Evolutionary conservation across 2,329 filamentous ascomycete species (phyloP).

Genomic region (Myrmaecium sp.): DNA sequence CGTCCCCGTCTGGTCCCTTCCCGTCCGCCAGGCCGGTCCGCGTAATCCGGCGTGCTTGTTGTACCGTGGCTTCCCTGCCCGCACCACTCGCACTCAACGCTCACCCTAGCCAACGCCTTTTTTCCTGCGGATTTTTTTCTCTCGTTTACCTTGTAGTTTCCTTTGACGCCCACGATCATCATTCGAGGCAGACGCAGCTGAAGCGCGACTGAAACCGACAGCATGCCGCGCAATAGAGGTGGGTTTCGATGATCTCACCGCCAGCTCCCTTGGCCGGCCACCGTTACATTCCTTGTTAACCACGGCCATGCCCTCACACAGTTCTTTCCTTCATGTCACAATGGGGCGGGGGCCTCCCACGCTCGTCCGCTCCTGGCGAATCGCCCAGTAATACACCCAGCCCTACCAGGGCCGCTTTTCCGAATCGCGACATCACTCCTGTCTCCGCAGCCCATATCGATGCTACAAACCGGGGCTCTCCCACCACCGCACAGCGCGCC

Average conservation of each 20-base stretch:
- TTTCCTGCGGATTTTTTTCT: no score
- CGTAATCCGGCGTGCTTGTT: slow-evolving; percentile 6
- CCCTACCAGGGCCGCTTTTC: slow-evolving; percentile 10
- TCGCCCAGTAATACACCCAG: no score
- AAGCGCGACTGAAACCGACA: background rate
- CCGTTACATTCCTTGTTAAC: background rate
- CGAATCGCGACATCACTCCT: slow-evolving; percentile 6
- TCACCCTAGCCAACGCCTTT: no score
- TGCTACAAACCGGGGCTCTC: no score
- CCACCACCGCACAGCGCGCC: slow-evolving; percentile 21
- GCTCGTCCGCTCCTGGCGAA: slow-evolving; percentile 1
- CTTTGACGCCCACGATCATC: no score
- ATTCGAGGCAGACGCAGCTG: background rate
- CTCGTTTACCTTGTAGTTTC: no score
- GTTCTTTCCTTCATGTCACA: slow-evolving; percentile 82
- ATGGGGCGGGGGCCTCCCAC: slow-evolving; percentile 35
- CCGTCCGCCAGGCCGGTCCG: slow-evolving; percentile 12
- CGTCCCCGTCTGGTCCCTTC: slow-evolving; percentile 6
- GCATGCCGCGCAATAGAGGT: background rate
- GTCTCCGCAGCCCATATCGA: slow-evolving; percentile 16
- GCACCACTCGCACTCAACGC: no score
- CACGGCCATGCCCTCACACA: no score
- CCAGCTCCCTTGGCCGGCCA: background rate
- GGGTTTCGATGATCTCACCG: background rate
- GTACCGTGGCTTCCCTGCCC: slow-evolving; percentile 13